A percentile compares a stretch with the other conserved stretches of the same genome.
Evolutionary conservation across 1,139 yeast species (phyloP).

Genomic region (Sugiyamaella novakii): DNA sequence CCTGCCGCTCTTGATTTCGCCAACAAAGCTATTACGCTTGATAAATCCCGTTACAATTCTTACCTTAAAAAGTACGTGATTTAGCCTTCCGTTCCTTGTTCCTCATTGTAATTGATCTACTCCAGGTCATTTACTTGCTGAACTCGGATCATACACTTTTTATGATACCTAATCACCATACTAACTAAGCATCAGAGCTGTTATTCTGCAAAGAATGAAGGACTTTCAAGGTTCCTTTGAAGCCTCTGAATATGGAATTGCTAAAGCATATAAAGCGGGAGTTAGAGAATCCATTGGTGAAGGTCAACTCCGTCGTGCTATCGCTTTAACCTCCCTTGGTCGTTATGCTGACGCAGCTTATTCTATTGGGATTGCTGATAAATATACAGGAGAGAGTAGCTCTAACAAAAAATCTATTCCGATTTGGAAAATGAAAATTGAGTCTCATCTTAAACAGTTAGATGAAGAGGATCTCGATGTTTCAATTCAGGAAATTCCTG

Average conservation of each 20-base stretch:
- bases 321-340: conserved; percentile 44
- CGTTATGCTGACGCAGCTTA: conserved; percentile 51
- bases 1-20: conserved; percentile 45
- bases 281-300: conserved; percentile 56
- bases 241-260: conserved; percentile 58
- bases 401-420: conserved; percentile 48
- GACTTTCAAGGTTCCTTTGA: conserved; percentile 53
- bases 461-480: conserved; percentile 25
- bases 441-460: conserved; percentile 18
- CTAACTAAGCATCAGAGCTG: conserved; percentile 46
- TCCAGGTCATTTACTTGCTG: too few relatives aligned
- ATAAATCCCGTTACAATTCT: conserved; percentile 51
- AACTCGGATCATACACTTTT: background rate
- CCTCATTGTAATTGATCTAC: too few relatives aligned
- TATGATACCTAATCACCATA: background rate
- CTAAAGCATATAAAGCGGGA: conserved; percentile 55
- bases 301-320: conserved; percentile 60
- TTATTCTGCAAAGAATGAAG: conserved; percentile 57
- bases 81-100: too few relatives aligned
- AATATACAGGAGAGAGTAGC: conserved; percentile 37
- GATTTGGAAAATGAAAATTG: conserved; percentile 31
- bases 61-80: conserved; percentile 25
- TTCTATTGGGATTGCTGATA: conserved; percentile 54
- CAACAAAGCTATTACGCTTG: conserved; percentile 40
- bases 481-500: conserved; percentile 32